phyloP scores from a whole-genome alignment of 1,139 yeast genomes.

The Kazachstania sp. region DNA sequence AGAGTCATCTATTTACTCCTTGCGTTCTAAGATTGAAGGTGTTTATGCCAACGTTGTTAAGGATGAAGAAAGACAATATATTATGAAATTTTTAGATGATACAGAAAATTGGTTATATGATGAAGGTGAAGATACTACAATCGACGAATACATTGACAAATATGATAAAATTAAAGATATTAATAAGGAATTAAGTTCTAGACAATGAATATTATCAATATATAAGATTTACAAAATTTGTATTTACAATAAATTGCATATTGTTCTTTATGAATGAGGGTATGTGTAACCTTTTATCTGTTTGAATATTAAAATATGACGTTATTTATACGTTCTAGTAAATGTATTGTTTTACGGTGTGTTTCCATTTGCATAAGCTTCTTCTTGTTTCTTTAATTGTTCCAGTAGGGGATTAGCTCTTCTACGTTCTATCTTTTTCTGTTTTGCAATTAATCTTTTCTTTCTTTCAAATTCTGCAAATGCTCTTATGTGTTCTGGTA shows the following conservation, averaged over 20 bases:
- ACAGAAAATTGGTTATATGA: constrained; percentile 95
- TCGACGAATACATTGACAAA: neutral
- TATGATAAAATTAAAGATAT: neutral
- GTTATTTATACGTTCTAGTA: neutral
- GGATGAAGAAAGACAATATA: constrained; percentile 75
- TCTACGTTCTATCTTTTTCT: constrained; percentile 3
- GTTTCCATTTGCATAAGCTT: neutral
- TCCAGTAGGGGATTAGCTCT: neutral
- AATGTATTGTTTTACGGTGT: neutral
- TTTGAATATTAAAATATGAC: neutral
- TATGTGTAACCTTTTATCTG: too few relatives aligned
- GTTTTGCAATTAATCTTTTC: constrained; percentile 33
- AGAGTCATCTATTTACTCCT: constrained; percentile 95
- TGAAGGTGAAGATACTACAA: constrained; percentile 80
- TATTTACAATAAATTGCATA: too few relatives aligned
- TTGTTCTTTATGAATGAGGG: too few relatives aligned
- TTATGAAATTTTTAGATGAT: constrained; percentile 61
- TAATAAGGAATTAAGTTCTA: neutral
- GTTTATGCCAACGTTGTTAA: constrained; percentile 79
- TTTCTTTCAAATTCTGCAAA: constrained; percentile 77
- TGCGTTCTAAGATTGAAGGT: constrained; percentile 93
- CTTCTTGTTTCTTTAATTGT: neutral
- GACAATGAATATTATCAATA: neutral
- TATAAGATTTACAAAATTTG: neutral
- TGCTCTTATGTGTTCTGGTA: constrained; percentile 68